A percentile compares a stretch with the other conserved stretches of the same genome.
These are phyloP conservation scores for Cucumis melo DNA, from an alignment of 306 rosid species.

Conservation along the genomic window DNA sequence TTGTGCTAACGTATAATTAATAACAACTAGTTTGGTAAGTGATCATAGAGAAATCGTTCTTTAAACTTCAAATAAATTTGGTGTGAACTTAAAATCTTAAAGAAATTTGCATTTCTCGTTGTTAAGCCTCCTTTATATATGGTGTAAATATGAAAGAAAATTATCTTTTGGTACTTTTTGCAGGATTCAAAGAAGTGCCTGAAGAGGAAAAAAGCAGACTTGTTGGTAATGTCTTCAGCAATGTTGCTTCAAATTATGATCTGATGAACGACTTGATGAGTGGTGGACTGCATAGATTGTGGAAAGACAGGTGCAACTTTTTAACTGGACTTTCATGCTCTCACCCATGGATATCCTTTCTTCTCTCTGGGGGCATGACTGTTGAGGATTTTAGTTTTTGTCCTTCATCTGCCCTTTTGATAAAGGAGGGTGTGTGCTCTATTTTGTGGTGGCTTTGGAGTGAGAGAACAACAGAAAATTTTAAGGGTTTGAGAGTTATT, in stretches of 20 bases:
- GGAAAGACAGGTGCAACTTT: constrained; percentile 74
- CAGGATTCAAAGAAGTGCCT: constrained; percentile 76
- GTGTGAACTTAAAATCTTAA: neutral
- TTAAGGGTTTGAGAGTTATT: neutral
- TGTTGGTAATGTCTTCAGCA: constrained; percentile 84
- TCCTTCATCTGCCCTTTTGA: neutral
- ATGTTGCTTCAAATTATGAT: constrained; percentile 78
- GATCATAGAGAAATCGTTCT: neutral
- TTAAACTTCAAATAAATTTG: neutral
- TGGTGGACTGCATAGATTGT: constrained; percentile 82
- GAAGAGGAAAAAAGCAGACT: constrained; percentile 81
- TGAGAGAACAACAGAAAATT: neutral
- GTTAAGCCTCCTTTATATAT: neutral
- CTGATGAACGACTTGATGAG: constrained; percentile 93
- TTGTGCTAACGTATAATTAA: neutral
- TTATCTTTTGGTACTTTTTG: neutral
- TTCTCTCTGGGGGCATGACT: neutral
- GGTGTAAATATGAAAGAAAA: neutral
- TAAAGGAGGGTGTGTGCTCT: neutral
- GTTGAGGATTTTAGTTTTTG: neutral
- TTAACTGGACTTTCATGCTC: neutral
- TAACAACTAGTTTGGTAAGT: neutral
- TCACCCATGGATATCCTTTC: neutral
- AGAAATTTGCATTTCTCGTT: neutral
- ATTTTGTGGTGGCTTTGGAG: neutral